Evolutionary conservation across 441 rosid species (phyloP), one percentile per base, ranked within the genome.

Genomic region (Manihot esculenta): DNA sequence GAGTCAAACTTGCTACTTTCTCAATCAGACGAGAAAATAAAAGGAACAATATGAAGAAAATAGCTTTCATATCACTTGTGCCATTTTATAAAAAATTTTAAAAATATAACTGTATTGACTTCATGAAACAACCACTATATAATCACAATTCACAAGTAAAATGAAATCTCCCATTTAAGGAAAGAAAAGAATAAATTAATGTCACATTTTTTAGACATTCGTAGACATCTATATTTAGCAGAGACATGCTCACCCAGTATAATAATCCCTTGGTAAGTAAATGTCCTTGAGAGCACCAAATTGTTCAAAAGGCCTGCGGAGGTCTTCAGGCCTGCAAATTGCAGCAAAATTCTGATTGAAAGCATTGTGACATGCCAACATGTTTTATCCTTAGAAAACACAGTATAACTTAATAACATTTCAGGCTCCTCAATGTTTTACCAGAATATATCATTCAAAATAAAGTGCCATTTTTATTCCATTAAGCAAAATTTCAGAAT

Each of bases 261-360:
- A 81, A 78, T 89, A 94, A 78, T 94, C 97, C 66, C 92, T 88
- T 66, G 97, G 99, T 87, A 94, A 79, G 77, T 92, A 90, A 62
- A 94, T 77, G 76, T 94, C 99, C 87, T 90, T 94, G 70, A 94
- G 82, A 59, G 84, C 91, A 68, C 99, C 99, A 80, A 92, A 92
- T 72, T 79, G 87, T 61, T 87, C 95, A 76, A 94, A 94, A 33
- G 97, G 94, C 69, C 89, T 78, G 18, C 90, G 90, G 2, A 94
- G 86, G 68, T 94, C 97, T 71, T 90, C 96, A 15, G 80, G 91
- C 87, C 99, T 94, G 90, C 68, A 86, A 60, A 80, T 68, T 56
- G 62, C 27, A 61, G 45, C 50, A 49, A 64, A 64, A 20, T 58
- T 50, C 62, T 11, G 2, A 55, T 6, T 17, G 21, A 45, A 61